Conservation (phyloP, 805 yeast species). For the Sporopachydermia quercuum region DNA sequence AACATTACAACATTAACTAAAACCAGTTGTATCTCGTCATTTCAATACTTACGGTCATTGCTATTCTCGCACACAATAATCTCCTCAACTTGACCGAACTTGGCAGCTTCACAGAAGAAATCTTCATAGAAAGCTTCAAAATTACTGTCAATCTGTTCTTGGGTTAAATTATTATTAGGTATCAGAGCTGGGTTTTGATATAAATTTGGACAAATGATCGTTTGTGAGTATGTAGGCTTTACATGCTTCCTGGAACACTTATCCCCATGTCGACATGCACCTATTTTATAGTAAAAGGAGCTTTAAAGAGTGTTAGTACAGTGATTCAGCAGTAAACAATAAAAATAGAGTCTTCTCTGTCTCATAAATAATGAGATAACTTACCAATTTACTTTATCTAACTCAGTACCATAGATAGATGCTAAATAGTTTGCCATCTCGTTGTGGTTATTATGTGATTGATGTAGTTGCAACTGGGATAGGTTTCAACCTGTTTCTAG, state of each 20-base stretch:
- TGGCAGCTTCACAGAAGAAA: slow-evolving; percentile 44
- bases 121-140: slow-evolving; percentile 60
- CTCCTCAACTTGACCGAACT: slow-evolving; percentile 37
- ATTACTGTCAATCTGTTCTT: slow-evolving; percentile 25
- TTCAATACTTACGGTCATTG: slow-evolving; percentile 32
- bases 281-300: slow-evolving; percentile 64
- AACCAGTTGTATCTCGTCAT: background rate
- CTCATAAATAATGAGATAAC: slow-evolving; percentile 5
- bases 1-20: slow-evolving; percentile 2
- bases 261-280: slow-evolving; percentile 89
- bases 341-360: slow-evolving; percentile 10
- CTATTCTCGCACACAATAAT: slow-evolving; percentile 72
- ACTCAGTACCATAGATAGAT: slow-evolving; percentile 21
- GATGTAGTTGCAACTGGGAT: slow-evolving; percentile 1
- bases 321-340: slow-evolving; percentile 9
- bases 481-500: background rate
- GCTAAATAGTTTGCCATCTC: slow-evolving; percentile 20
- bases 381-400: slow-evolving; percentile 22
- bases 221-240: slow-evolving; percentile 48
- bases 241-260: slow-evolving; percentile 66
- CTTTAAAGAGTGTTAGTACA: slow-evolving; percentile 15
- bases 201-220: slow-evolving; percentile 50
- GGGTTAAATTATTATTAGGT: slow-evolving; percentile 13
- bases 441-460: background rate
- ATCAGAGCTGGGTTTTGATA: slow-evolving; percentile 45